Conservation (phyloP, 371 early-diverging fungal species). For the Mortierella sp. region DNA sequence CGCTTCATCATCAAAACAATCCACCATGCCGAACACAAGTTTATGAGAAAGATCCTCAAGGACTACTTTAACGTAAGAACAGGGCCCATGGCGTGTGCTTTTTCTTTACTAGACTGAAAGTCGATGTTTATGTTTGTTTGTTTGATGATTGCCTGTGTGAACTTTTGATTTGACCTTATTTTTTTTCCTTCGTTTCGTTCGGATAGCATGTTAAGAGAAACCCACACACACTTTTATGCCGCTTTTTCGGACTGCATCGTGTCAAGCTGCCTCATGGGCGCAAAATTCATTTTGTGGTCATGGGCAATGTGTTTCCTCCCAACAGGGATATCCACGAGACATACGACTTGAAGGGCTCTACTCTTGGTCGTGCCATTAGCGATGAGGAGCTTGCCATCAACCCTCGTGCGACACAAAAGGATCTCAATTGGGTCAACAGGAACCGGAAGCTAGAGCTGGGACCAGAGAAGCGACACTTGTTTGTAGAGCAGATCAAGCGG, state of each 20-base stretch:
- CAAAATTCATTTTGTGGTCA: slow-evolving; percentile 98
- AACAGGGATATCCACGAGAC: slow-evolving; percentile 96
- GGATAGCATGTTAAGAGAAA: slow-evolving; percentile 86
- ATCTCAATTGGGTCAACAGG: slow-evolving; percentile 92
- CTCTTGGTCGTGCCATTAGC: slow-evolving; percentile 85
- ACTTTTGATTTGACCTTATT: slow-evolving; percentile 10
- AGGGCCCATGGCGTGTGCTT: not conserved
- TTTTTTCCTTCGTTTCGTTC: not conserved
- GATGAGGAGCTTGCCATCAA: slow-evolving; percentile 79
- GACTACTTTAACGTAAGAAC: slow-evolving; percentile 82
- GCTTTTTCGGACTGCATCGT: slow-evolving; percentile 96
- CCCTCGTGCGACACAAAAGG: slow-evolving; percentile 92
- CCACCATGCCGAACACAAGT: slow-evolving; percentile 94
- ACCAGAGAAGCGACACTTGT: slow-evolving; percentile 78
- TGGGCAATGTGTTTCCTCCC: slow-evolving; percentile 98
- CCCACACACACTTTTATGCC: slow-evolving; percentile 93
- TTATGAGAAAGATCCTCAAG: slow-evolving; percentile 86
- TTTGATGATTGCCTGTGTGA: not conserved
- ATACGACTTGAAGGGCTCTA: slow-evolving; percentile 97
- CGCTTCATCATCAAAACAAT: slow-evolving; percentile 98
- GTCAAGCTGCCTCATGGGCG: slow-evolving; percentile 92
- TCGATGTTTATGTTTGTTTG: not conserved
- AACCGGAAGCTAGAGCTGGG: slow-evolving; percentile 85
- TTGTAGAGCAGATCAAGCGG: slow-evolving; percentile 86
- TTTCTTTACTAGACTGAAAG: not conserved